Evolutionary conservation across 192 early-diverging fungal species (phyloP), one percentile per base, ranked within the genome.

Genomic region (Mortierella claussenii): DNA sequence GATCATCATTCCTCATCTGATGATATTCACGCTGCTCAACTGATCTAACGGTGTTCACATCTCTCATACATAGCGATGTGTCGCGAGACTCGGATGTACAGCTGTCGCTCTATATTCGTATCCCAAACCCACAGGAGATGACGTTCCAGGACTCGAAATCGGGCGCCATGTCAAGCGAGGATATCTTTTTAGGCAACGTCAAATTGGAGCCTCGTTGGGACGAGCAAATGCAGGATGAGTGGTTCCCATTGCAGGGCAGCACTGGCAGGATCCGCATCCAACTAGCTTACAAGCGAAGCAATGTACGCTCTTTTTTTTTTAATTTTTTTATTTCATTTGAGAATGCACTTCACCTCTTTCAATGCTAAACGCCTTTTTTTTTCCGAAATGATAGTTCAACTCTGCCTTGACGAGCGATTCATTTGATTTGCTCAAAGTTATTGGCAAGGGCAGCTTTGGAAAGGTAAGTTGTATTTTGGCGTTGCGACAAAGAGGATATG

Each of bases 391-490:
- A 40, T 73, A 91, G 89, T 69, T 85, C 79, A 85, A 81, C 40
- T 88, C 86, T 24, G 91, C 93, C 23, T 76, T 97, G 68, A 84
- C 90, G 34, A 88, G 96, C 45, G 94, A 98, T 49, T 91, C 93
- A 53, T 99, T 99, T 83, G 96, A 96, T 68, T 79, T 96, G 59
- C 85, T 98, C 42, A 96, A 95, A 73, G 94, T 97, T 53, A 94
- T 99, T 81, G 97, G 97, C 47, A 96, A 97, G 65, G 97, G 97
- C 43, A 93, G 90, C 74, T 99, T 97, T 85, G 96, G 95, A 64
- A 98, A 96, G 85, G 96, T 98, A 80, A 52, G 51, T 43, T 32
- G 21, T 55, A 15, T 18, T 34, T 55, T 21, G 30, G 24, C 37
- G n/a, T n/a, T n/a, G n/a, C n/a, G n/a, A n/a, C n/a, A n/a, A n/a